Conservation (phyloP, 2,329 filamentous ascomycete species). For the Lachnellula arida region DNA sequence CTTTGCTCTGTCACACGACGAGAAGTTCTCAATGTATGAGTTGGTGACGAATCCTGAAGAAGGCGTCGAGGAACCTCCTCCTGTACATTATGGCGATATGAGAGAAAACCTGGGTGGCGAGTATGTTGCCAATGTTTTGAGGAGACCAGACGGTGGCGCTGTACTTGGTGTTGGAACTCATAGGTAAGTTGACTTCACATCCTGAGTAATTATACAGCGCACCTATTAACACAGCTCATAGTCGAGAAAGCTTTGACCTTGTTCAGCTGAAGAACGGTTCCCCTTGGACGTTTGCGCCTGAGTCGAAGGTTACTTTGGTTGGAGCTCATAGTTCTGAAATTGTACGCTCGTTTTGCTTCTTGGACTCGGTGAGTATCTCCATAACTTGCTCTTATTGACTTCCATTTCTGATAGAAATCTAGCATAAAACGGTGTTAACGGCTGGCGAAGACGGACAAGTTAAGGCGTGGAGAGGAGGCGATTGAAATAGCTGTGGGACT, state of each 20-base stretch:
- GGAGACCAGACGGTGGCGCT: constrained; percentile 55
- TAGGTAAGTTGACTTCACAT: constrained; percentile 45
- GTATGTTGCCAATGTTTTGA: constrained; percentile 66
- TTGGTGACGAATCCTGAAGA: constrained; percentile 59
- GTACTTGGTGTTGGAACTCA: constrained; percentile 63
- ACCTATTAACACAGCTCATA: constrained; percentile 25
- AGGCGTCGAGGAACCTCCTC: constrained; percentile 45
- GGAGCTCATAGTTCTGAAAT: constrained; percentile 62
- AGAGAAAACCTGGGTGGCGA: constrained; percentile 61
- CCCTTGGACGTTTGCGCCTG: constrained; percentile 51
- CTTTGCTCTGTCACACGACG: constrained; percentile 72
- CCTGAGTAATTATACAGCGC: not conserved
- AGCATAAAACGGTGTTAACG: constrained; percentile 34
- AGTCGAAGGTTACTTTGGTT: constrained; percentile 52
- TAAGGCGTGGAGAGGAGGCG: constrained; percentile 34
- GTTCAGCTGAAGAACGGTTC: constrained; percentile 51
- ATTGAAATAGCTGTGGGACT: constrained; percentile 9
- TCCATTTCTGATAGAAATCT: constrained; percentile 7
- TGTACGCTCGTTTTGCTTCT: constrained; percentile 59
- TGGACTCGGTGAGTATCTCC: constrained; percentile 46
- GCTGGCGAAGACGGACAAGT: constrained; percentile 38
- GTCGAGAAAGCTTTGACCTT: constrained; percentile 54
- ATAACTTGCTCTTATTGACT: not conserved
- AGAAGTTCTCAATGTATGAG: constrained; percentile 70
- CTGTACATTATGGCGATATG: constrained; percentile 63